Conservation (phyloP, 2,329 filamentous ascomycete genomes). For the Clarireedia homoeocarpa region DNA sequence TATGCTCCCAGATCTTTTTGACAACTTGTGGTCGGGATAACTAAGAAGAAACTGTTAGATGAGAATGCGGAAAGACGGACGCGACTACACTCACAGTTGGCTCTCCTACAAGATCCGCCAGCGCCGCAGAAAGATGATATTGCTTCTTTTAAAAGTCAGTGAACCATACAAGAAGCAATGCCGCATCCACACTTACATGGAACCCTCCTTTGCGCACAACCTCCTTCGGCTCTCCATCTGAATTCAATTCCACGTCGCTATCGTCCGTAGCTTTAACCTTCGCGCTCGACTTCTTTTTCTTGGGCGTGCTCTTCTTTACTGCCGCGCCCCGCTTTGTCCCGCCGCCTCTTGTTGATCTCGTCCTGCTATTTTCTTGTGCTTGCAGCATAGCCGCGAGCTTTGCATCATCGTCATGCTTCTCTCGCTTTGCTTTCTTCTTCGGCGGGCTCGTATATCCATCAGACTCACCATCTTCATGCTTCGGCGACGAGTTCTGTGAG, state of each 20-base stretch:
- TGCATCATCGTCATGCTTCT: conserved; percentile 73
- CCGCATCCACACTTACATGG: conserved; percentile 47
- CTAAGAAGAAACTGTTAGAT: conserved; percentile 35
- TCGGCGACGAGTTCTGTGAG: conserved; percentile 2
- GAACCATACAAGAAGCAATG: background rate
- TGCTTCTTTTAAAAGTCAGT: conserved; percentile 45
- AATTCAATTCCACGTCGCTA: conserved; percentile 62
- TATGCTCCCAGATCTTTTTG: conserved; percentile 93
- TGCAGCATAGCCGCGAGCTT: conserved; percentile 81
- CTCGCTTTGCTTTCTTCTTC: conserved; percentile 49
- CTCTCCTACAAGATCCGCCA: conserved; percentile 64
- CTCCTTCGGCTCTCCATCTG: conserved; percentile 48
- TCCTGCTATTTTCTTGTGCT: conserved; percentile 76
- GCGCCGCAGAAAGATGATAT: conserved; percentile 62
- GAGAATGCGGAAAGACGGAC: conserved; percentile 2
- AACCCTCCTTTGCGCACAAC: conserved; percentile 80
- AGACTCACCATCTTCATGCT: conserved; percentile 7
- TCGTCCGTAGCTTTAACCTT: conserved; percentile 74
- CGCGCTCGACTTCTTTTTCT: conserved; percentile 66
- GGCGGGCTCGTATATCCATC: conserved; percentile 28
- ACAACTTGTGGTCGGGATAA: conserved; percentile 92
- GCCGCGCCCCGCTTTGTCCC: conserved; percentile 41
- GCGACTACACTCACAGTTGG: conserved; percentile 45
- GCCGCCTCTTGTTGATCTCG: conserved; percentile 67
- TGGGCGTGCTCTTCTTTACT: conserved; percentile 55